Base-by-base conservation (phyloP, 148 eudicot genomes). In the Rhododendron henanense region DNA sequence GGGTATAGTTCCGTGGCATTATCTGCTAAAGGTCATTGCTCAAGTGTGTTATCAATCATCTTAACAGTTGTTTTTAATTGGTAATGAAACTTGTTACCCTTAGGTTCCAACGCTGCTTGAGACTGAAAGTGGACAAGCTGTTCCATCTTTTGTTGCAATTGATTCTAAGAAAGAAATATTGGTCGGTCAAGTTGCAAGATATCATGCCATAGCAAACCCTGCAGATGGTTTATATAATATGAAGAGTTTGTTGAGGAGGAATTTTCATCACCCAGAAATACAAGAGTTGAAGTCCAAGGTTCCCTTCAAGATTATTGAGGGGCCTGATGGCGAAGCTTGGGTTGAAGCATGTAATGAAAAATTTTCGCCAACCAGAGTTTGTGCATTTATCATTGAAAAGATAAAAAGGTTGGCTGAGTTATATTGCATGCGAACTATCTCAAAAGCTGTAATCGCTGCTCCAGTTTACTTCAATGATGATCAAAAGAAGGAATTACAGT, bases 391-490 rank as follows among this genome's bases (percentile, higher is more conserved):
- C 25, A 61, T 61, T 71, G 76, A 10, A 23, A 71, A 71, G 76
- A 10, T 71, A 1, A 71, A 71, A 31, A 71, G 1, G 47, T 16
- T 75, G 79, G 45, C 79, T 15, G 79, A 75, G 79, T 33, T 7
- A 75, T 75, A 37, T 37, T 18, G 37, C 31, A 18, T 31, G 79
- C 79, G 23, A 37, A 37, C 9, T 35, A 18, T 75, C 48, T 75
- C 79, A 37, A 37, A 75, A 75, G 79, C 79, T 1, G 79, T 75
- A 35, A 75, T 75, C 1, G 25, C 79, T 37, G 79, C 79, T 75
- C 79, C 79, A 75, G 21, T 37, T 75, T 75, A 37, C 23, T 75
- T 75, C 79, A 75, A 18, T 37, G 79, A 75, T 75, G 79, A 16
- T 37, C 79, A 75, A 37, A 75, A 75, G 19, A 35, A 35, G 28